Evolutionary conservation across 2,329 filamentous ascomycete species (phyloP).

Genomic region (Colletotrichum magnum): DNA sequence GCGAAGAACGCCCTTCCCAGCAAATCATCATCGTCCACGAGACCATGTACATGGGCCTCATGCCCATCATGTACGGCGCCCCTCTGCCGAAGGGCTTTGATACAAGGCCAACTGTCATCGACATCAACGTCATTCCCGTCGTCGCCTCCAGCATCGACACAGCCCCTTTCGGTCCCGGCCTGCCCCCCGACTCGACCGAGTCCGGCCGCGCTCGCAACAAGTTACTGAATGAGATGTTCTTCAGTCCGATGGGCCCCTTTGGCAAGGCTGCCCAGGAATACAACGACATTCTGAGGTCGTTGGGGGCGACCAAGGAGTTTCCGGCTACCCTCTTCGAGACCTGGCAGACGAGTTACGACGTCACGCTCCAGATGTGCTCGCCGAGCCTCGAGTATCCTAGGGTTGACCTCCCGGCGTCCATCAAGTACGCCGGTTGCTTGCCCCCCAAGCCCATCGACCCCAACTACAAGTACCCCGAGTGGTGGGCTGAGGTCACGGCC

Average conservation of each 20-base stretch:
- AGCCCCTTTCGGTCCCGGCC: constrained; percentile 54
- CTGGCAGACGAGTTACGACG: constrained; percentile 50
- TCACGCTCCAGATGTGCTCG: constrained; percentile 55
- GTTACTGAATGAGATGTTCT: constrained; percentile 44
- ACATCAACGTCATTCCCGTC: constrained; percentile 56
- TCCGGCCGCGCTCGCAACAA: constrained; percentile 54
- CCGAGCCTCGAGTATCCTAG: constrained; percentile 56
- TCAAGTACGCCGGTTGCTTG: constrained; percentile 61
- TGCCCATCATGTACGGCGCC: constrained; percentile 55
- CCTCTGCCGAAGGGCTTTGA: constrained; percentile 55
- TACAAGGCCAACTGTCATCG: constrained; percentile 53
- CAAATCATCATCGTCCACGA: constrained; percentile 62
- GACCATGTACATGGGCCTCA: constrained; percentile 52
- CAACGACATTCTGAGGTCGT: constrained; percentile 45
- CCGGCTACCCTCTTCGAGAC: constrained; percentile 45
- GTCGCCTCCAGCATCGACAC: constrained; percentile 53
- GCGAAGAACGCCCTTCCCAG: constrained; percentile 49
- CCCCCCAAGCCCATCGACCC: constrained; percentile 50
- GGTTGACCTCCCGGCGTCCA: constrained; percentile 51
- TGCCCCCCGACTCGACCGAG: constrained; percentile 54
- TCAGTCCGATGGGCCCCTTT: constrained; percentile 44
- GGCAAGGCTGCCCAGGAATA: constrained; percentile 43
- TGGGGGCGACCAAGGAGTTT: constrained; percentile 47
- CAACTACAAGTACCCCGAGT: constrained; percentile 54
- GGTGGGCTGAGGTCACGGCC: constrained; percentile 59